These are phyloP conservation scores for Collybia mongolica DNA, from an alignment of 768 basidiomycete species.

Conservation along the genomic window DNA sequence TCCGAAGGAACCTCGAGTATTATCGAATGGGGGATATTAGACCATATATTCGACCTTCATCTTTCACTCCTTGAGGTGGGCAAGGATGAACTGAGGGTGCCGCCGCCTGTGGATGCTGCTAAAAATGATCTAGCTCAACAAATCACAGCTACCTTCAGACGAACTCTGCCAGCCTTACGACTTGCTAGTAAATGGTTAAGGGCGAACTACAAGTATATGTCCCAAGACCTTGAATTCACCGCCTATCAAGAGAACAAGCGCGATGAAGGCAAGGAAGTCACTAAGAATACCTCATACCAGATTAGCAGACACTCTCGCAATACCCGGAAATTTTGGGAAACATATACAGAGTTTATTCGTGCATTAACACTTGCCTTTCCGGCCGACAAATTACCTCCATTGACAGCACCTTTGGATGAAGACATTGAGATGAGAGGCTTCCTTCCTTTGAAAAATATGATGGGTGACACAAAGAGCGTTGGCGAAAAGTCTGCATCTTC, in stretches of 20 bases:
- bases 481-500: slow-evolving; percentile 19
- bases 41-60: slow-evolving; percentile 67
- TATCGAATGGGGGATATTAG: slow-evolving; percentile 65
- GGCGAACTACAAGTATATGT: slow-evolving; percentile 69
- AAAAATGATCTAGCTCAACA: slow-evolving; percentile 70
- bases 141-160: slow-evolving; percentile 84
- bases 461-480: slow-evolving; percentile 35
- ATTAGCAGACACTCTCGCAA: slow-evolving; percentile 35
- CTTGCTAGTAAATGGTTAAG: slow-evolving; percentile 89
- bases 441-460: slow-evolving; percentile 68
- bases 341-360: slow-evolving; percentile 65
- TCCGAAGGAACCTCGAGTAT: slow-evolving; percentile 31
- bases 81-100: slow-evolving; percentile 55
- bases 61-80: slow-evolving; percentile 66
- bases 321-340: slow-evolving; percentile 65
- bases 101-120: slow-evolving; percentile 50
- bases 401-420: slow-evolving; percentile 76
- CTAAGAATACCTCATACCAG: slow-evolving; percentile 27
- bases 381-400: slow-evolving; percentile 48
- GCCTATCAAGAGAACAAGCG: slow-evolving; percentile 30
- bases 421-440: slow-evolving; percentile 90
- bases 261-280: slow-evolving; percentile 23
- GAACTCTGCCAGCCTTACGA: slow-evolving; percentile 83
- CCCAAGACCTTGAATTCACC: slow-evolving; percentile 40
- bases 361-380: slow-evolving; percentile 72